Conservation (phyloP, 2,329 filamentous ascomycete genomes). For the Trichophyton benhamiae region DNA sequence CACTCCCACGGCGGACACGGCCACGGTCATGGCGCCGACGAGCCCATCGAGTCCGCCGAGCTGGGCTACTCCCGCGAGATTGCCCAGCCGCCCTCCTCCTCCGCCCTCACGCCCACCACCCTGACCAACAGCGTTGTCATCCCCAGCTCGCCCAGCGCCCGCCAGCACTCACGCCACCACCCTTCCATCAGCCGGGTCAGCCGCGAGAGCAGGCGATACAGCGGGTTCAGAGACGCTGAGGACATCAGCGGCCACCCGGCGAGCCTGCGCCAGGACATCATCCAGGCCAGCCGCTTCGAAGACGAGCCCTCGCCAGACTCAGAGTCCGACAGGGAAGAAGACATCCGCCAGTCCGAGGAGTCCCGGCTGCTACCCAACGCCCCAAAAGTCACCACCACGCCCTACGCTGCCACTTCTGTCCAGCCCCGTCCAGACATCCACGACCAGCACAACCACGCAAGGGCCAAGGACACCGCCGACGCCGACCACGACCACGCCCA, state of each 20-base stretch:
- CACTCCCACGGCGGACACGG: constrained; percentile 59
- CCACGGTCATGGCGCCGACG: constrained; percentile 30
- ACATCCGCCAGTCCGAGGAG: constrained; percentile 37
- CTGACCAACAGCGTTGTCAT: constrained; percentile 50
- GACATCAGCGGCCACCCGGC: constrained; percentile 75
- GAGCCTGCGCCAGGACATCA: constrained; percentile 84
- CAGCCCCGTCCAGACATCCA: constrained; percentile 39
- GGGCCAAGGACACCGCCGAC: constrained; percentile 50
- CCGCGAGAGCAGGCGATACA: constrained; percentile 22
- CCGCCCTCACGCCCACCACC: constrained; percentile 47
- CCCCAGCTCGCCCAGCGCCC: neutral
- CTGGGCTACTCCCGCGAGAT: constrained; percentile 29
- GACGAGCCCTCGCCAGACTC: constrained; percentile 42
- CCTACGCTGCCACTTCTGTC: constrained; percentile 25
- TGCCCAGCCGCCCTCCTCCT: constrained; percentile 39
- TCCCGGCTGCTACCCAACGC: constrained; percentile 31
- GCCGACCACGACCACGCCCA: constrained; percentile 20
- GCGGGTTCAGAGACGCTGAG: constrained; percentile 46
- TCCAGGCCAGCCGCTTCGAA: constrained; percentile 60
- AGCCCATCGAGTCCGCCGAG: constrained; percentile 24
- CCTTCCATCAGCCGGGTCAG: neutral
- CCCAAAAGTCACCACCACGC: constrained; percentile 21
- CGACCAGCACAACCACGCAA: constrained; percentile 61
- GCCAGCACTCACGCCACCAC: neutral
- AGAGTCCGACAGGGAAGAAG: constrained; percentile 34